Evolutionary conservation across 495 filamentous ascomycete genomes (phyloP).

Genomic region (Penicillium cosmopolitanum): DNA sequence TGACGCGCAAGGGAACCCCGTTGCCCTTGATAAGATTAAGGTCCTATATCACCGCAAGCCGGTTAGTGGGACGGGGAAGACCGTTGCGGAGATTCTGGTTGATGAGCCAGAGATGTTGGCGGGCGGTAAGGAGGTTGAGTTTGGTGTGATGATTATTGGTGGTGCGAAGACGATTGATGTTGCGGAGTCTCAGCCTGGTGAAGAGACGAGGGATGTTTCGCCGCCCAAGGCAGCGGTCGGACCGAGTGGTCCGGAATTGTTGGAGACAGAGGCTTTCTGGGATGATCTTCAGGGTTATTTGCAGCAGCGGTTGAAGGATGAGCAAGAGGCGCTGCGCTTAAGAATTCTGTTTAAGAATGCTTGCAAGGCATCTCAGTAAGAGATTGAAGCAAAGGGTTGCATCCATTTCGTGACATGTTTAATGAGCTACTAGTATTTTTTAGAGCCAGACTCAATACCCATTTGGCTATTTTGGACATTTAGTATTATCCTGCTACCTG

Average conservation of each 20-base stretch:
- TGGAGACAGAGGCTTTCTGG: constrained; percentile 84
- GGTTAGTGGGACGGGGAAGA: constrained; percentile 62
- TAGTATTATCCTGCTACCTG: neutral
- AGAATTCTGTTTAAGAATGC: constrained; percentile 68
- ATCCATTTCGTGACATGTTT: neutral
- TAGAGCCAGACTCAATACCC: constrained; percentile 1
- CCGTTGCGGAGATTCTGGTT: constrained; percentile 52
- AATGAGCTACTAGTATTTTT: neutral
- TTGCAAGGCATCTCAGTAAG: constrained; percentile 53
- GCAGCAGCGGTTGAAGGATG: constrained; percentile 74
- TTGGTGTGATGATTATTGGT: constrained; percentile 87
- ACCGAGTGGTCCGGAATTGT: constrained; percentile 57
- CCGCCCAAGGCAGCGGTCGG: constrained; percentile 54
- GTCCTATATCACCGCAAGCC: constrained; percentile 84
- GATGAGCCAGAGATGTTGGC: constrained; percentile 44
- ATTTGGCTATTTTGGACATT: neutral
- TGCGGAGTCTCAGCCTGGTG: constrained; percentile 32
- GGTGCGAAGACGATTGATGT: constrained; percentile 44
- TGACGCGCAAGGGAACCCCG: constrained; percentile 36
- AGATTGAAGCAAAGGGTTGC: constrained; percentile 6
- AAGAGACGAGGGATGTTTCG: constrained; percentile 34
- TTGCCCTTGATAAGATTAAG: constrained; percentile 71
- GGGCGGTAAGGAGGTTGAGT: constrained; percentile 60
- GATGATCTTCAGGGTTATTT: constrained; percentile 80
- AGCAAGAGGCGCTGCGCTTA: constrained; percentile 65